Percentiles rank a stretch among this genome's conserved stretches.
Evolutionary conservation across 176 grass and related monocot genomes (phyloP).

Genomic region (Rhynchospora pubera): DNA sequence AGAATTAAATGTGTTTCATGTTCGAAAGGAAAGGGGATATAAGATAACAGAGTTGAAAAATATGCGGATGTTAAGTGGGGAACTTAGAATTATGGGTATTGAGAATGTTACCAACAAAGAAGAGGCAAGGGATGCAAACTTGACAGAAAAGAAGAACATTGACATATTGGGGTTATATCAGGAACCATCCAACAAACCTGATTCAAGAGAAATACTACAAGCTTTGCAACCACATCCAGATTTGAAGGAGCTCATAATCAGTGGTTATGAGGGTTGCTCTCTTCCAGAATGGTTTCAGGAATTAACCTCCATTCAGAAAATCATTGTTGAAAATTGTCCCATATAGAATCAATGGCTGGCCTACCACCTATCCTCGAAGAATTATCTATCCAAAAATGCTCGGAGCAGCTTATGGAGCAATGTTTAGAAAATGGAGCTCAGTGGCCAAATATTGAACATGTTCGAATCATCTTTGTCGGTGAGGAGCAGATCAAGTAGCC

Average conservation of each 20-base stretch:
- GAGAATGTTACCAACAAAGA: conserved; percentile 24
- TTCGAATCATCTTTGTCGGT: no score
- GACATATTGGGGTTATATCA: background rate
- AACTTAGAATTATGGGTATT: conserved; percentile 14
- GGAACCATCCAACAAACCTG: background rate
- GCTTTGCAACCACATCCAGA: conserved; percentile 23
- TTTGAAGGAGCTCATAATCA: conserved; percentile 19
- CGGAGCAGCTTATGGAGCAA: background rate
- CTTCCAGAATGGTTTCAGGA: conserved; percentile 17
- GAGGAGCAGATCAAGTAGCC: no score
- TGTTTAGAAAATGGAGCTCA: no score
- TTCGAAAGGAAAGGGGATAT: conserved; percentile 15
- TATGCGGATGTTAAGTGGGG: conserved; percentile 17
- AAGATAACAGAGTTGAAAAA: conserved; percentile 33
- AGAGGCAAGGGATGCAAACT: conserved; percentile 25
- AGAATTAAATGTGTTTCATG: conserved; percentile 27
- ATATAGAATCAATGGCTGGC: background rate
- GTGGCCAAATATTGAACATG: no score
- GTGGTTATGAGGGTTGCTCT: background rate
- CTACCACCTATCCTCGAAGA: background rate
- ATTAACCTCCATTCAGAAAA: background rate
- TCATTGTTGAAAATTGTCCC: background rate
- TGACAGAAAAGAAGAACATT: conserved; percentile 15
- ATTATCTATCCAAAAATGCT: background rate
- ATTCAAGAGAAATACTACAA: conserved; percentile 10